Base-by-base conservation (phyloP, 2,329 filamentous ascomycete genomes). In the Aspergillus aculeatus region DNA sequence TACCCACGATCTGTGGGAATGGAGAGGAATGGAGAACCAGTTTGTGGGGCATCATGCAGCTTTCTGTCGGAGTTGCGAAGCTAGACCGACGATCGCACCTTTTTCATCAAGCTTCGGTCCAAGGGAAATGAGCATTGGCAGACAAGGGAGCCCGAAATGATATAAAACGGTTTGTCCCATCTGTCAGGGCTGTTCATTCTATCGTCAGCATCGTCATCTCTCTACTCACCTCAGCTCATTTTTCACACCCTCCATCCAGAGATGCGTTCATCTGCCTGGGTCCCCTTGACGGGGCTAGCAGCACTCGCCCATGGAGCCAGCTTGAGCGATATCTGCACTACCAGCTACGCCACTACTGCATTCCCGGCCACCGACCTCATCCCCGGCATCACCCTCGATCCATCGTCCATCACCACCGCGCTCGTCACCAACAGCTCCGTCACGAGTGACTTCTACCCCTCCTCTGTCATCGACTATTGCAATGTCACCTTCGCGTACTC, bases 401-500 rank as follows among this genome's bases (percentile, higher is more conserved):
- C 79, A 2, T 77, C 76, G 0, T 66, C 77, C 1, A 75, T 80
- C 5, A 77, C 76, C 4, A 78, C 78, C 0, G 74, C 62, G 41
- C 59, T 71, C 4, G 71, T 80, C 12, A 55, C 53, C 32, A 76
- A 76, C 65, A 78, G 79, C 62, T 70, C 71, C 16, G 71, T 66
- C 29, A 44, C 51, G 12, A 59, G 64, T 21, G 64, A 62, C 31
- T 66, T 67, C 26, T 68, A 65, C 38, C 70, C 69, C 2, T 48
- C 35, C 5, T 29, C 56, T 35, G 50, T 58, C 14, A 67, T 66
- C 26, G 65, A 65, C 61, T 24, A 63, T 66, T 81, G 79, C 71
- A 79, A 80, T 52, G 72, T 80, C 50, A 79, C 76, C 1, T 68
- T 80, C 7, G 68, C 70, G n/a, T 80, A 80, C 64, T 77, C 73